Evolutionary conservation across 495 filamentous ascomycete genomes (phyloP).

Genomic region (Recurvomyces mirabilis): DNA sequence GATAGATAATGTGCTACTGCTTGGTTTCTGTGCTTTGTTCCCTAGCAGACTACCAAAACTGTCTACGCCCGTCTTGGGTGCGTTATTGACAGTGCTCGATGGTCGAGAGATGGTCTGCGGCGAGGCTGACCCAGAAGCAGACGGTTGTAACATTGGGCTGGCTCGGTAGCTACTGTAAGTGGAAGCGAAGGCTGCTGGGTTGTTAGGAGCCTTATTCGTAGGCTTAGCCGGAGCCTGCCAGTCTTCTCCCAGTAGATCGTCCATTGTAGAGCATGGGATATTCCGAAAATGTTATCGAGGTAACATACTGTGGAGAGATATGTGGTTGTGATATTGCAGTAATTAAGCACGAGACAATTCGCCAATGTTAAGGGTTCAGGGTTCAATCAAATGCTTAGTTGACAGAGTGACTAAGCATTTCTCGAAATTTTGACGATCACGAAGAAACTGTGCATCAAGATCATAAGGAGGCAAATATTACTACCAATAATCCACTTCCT

Average conservation of each 20-base stretch:
- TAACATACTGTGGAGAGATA: too few relatives aligned
- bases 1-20: slow-evolving; percentile 58
- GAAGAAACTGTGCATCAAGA: too few relatives aligned
- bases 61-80: slow-evolving; percentile 53
- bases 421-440: too few relatives aligned
- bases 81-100: slow-evolving; percentile 34
- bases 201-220: slow-evolving; percentile 1
- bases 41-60: slow-evolving; percentile 85
- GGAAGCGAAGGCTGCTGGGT: slow-evolving; percentile 4
- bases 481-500: too few relatives aligned
- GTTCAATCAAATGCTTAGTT: too few relatives aligned
- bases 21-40: slow-evolving; percentile 57
- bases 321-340: too few relatives aligned
- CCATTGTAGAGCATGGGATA: too few relatives aligned
- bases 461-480: too few relatives aligned
- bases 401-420: too few relatives aligned
- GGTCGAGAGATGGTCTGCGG: slow-evolving; percentile 32
- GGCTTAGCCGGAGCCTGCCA: slow-evolving; percentile 15
- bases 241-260: slow-evolving; percentile 19
- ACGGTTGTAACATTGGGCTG: slow-evolving; percentile 26
- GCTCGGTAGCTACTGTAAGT: slow-evolving; percentile 16
- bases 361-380: too few relatives aligned
- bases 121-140: slow-evolving; percentile 50
- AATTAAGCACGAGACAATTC: too few relatives aligned
- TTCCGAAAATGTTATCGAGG: too few relatives aligned